Evolutionary conservation across 805 yeast species (phyloP), one percentile per base, ranked within the genome.

Genomic region (Kluyveromyces siamensis): DNA sequence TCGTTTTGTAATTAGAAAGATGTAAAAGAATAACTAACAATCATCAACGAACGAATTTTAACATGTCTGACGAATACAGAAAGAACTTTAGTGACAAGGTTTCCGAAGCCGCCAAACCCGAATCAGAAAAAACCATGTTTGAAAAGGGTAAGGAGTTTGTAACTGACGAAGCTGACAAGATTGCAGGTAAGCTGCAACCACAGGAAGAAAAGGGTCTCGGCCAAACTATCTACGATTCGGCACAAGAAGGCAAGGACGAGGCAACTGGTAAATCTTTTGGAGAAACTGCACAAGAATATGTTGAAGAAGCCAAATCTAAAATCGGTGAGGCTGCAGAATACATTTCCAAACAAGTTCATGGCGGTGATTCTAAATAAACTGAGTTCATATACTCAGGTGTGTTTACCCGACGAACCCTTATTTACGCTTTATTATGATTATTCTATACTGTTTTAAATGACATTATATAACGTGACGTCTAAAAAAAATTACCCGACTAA

Each of bases 121-220:
- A 87, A 54, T 68, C 77, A 50, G 76, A 83, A 68, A 88, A 88
- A 72, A 59, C 81, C 37, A 68, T 71, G 61, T 66, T 71, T 47
- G 83, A 85, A 61, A 72, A 84, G 71, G 82, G 81, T 56, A 83
- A 84, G 74, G 95, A 88, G 71, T 50, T 65, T 30, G 79, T 76
- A 53, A 80, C 93, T 50, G 83, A 77, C 62, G 64, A 74, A n/a
- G 75, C 73, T 59, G 96, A 88, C 73, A 72, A 76, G 62, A 68
- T 74, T 48, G 87, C 83, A 50, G 73, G 76, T 44, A 67, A 73
- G 48, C 66, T 73, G 46, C 80, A 80, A 62, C 88, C 93, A 56
- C 81, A 83, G 45, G 68, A 68, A 48, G 73, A 81, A 59, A 87
- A 87, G 75, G 81, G 90, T 41, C 68, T 77, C 54, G 68, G 77